A percentile compares a stretch with the other conserved stretches of the same genome.
These are phyloP conservation scores for Stagonosporopsis rhizophila DNA, from an alignment of 2,329 filamentous ascomycete genomes.

Conservation along the genomic window DNA sequence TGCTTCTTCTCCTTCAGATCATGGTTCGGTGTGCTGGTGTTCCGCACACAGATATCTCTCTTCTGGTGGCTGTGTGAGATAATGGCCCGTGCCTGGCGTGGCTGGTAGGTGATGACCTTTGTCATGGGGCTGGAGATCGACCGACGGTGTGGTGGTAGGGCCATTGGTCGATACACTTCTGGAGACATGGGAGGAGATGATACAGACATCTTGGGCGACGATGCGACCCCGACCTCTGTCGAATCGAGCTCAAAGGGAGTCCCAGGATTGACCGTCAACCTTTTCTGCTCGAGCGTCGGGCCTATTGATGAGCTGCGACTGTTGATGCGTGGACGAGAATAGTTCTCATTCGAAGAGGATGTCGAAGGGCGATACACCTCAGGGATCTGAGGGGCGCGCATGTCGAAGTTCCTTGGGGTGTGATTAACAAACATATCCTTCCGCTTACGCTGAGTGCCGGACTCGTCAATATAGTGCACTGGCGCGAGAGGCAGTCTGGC, in stretches of 20 bases:
- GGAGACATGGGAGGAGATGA: slow-evolving; percentile 13
- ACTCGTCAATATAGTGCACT: slow-evolving; percentile 31
- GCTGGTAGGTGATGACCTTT: slow-evolving; percentile 23
- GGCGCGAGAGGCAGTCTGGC: slow-evolving; percentile 21
- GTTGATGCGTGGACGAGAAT: slow-evolving; percentile 29
- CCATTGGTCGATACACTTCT: slow-evolving; percentile 19
- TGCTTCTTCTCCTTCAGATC: slow-evolving; percentile 28
- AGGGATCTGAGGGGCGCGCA: slow-evolving; percentile 24
- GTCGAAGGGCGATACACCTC: slow-evolving; percentile 27
- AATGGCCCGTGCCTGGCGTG: slow-evolving; percentile 15
- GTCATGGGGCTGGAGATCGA: slow-evolving; percentile 27
- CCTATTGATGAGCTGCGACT: slow-evolving; percentile 25
- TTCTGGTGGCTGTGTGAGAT: slow-evolving; percentile 14
- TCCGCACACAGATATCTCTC: slow-evolving; percentile 19
- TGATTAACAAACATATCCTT: slow-evolving; percentile 46
- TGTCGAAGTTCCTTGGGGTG: slow-evolving; percentile 41
- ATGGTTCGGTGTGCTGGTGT: slow-evolving; percentile 15
- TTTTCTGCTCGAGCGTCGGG: slow-evolving; percentile 14
- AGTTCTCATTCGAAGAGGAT: slow-evolving; percentile 30
- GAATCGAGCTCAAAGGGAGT: slow-evolving; percentile 30
- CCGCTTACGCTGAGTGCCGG: slow-evolving; percentile 31
- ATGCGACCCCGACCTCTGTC: slow-evolving; percentile 16
- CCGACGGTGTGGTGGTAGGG: slow-evolving; percentile 18
- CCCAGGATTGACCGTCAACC: slow-evolving; percentile 17
- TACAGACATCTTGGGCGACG: slow-evolving; percentile 8